Evolutionary conservation across 2,329 filamentous ascomycete species (phyloP).

Genomic region (Aspergillus cejpii): DNA sequence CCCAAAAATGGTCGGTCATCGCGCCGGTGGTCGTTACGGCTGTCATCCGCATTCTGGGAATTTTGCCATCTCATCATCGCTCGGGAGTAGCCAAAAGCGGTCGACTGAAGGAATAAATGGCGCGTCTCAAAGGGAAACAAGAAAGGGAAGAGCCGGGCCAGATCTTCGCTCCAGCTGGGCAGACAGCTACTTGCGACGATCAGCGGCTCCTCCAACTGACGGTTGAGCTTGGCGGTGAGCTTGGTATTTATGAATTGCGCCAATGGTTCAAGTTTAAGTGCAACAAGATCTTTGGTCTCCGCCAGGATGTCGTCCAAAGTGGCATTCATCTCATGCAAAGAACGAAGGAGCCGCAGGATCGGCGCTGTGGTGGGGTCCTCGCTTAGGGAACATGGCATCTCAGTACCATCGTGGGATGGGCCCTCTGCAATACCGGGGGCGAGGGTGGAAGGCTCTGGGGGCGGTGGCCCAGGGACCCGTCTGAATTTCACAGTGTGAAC

Average conservation of each 20-base stretch:
- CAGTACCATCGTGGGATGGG: conserved; percentile 42
- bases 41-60: conserved; percentile 73
- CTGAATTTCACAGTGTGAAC: conserved; percentile 90
- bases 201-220: conserved; percentile 90
- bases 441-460: conserved; percentile 62
- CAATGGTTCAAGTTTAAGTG: conserved; percentile 71
- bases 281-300: conserved; percentile 64
- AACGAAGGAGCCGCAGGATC: conserved; percentile 80
- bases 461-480: conserved; percentile 74
- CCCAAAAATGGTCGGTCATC: conserved; percentile 90
- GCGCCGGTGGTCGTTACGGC: conserved; percentile 68
- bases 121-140: conserved; percentile 96
- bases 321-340: conserved; percentile 85
- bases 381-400: conserved; percentile 69
- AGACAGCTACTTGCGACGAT: conserved; percentile 96
- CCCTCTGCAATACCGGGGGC: conserved; percentile 47
- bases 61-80: conserved; percentile 98
- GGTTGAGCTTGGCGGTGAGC: conserved; percentile 92
- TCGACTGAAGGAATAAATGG: conserved; percentile 93
- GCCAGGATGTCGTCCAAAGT: conserved; percentile 87
- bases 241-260: conserved; percentile 98
- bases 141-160: conserved; percentile 90
- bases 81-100: conserved; percentile 93
- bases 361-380: conserved; percentile 79
- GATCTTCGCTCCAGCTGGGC: conserved; percentile 90